Evolutionary conservation across 805 yeast species (phyloP), one percentile per base, ranked within the genome.

Genomic region (Zygosaccharomyces rouxii): DNA sequence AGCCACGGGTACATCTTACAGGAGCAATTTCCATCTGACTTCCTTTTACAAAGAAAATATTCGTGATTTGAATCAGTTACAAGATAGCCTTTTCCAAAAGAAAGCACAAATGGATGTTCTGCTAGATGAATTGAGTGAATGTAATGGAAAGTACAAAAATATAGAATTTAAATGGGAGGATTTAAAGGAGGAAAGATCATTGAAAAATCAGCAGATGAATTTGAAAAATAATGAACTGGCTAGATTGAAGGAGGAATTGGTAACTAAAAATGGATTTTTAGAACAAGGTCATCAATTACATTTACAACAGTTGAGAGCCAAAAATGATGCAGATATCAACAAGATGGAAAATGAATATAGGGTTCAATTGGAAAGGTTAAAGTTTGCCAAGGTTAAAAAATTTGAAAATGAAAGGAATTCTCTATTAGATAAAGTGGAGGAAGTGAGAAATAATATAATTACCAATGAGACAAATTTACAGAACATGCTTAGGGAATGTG

Each of bases 321-420:
- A 69, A 23, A 62, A 70, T 44, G 73, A 73, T 14, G 69, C 70
- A 30, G 68, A 71, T 22, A 55, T 69, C 16, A 69, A 67, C 31
- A 62, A 67, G 16, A 42, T 70, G 23, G 66, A 64, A 19, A 66
- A 68, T 35, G 68, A 57, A 3, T 72, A 69, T 48, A 55, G 61
- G 16, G 30, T 51, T 0, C 66, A 74, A 55, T 68, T 79, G 1
- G 77, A 77, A 35, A 47, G 56, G 1, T 51, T 74, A 5, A 67
- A 75, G 29, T 56, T 66, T 5, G 58, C 59, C 13, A 73, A 71
- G 45, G 67, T 68, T 4, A 56, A 56, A 16, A 57, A 64, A 35
- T 60, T 64, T 25, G 65, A 71, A 38, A 48, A 54, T 7, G 58
- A 65, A 39, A 71, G 71, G 47, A 57, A 53, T 4, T 44, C 50